phyloP scores from a whole-genome alignment of 169 alveolate species.

The Eimeria acervulina region DNA sequence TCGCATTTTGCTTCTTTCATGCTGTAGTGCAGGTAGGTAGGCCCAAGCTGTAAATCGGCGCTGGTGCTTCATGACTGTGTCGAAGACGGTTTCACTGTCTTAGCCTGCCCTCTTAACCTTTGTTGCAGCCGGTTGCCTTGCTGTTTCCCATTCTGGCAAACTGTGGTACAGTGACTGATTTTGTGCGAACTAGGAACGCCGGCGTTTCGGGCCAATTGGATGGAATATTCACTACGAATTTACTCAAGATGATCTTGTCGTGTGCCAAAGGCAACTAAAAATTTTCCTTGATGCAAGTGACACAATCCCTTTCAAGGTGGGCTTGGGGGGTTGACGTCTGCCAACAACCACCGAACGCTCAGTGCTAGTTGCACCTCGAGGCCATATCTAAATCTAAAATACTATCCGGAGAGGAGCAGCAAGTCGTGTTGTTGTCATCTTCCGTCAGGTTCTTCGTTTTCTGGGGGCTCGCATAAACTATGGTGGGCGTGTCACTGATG shows the following conservation, averaged over 20 bases:
- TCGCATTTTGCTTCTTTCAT: conserved; percentile 97
- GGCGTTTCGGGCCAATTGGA: conserved; percentile 98
- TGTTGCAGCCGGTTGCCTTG: conserved; percentile 88
- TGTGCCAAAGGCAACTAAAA: conserved; percentile 95
- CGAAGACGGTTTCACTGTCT: neutral
- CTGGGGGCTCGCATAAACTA: conserved; percentile 98
- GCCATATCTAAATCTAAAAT: neutral
- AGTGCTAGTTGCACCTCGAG: neutral
- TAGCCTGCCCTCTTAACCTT: too few species aligned
- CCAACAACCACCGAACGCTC: neutral
- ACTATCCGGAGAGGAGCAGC: neutral
- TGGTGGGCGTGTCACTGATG: conserved; percentile 99
- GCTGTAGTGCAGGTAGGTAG: conserved; percentile 95
- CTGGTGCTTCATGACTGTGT: neutral
- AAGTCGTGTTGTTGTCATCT: neutral
- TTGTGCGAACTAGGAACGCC: conserved; percentile 96
- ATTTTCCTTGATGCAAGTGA: conserved; percentile 96
- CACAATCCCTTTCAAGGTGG: conserved; percentile 94
- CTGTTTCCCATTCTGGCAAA: conserved; percentile 94
- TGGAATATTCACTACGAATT: conserved; percentile 98
- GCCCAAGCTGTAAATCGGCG: neutral
- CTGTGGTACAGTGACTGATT: conserved; percentile 95
- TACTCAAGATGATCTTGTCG: conserved; percentile 97
- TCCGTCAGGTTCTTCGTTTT: conserved; percentile 89
- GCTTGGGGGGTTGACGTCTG: neutral